A percentile compares a stretch with the other conserved stretches of the same genome.
Conservation (phyloP, 192 early-diverging fungal species). For the Pecoramyces ruminantium region DNA sequence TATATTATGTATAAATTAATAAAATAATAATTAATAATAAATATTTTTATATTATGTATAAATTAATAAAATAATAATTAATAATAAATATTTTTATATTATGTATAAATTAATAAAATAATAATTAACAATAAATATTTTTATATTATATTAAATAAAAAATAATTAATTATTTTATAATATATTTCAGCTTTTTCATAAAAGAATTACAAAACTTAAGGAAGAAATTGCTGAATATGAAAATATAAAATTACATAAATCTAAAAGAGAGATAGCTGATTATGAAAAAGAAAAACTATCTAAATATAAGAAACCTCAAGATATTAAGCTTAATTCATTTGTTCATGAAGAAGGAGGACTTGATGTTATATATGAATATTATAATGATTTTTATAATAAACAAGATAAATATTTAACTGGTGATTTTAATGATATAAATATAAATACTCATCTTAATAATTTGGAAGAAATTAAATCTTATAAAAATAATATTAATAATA, state of each 20-base stretch:
- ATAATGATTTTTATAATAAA: not conserved
- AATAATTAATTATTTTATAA: no score
- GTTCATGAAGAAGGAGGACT: not conserved
- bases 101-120: no score
- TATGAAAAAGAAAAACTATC: not conserved
- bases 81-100: no score
- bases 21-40: no score
- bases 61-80: no score
- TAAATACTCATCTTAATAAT: not conserved
- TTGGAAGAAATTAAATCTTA: not conserved
- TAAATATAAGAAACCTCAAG: not conserved
- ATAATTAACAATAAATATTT: no score
- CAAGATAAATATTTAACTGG: not conserved
- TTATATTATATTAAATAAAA: no score
- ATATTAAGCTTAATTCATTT: not conserved
- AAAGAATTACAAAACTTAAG: not conserved
- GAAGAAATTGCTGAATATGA: not conserved
- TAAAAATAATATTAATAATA: not conserved
- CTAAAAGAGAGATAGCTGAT: not conserved
- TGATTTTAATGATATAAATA: not conserved
- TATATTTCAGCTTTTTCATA: not conserved
- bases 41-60: no score
- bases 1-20: no score
- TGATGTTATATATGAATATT: not conserved
- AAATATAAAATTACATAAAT: not conserved